A percentile compares a stretch with the other conserved stretches of the same genome.
Conservation (phyloP, 257 asterid species). For the Lavandula angustifolia region DNA sequence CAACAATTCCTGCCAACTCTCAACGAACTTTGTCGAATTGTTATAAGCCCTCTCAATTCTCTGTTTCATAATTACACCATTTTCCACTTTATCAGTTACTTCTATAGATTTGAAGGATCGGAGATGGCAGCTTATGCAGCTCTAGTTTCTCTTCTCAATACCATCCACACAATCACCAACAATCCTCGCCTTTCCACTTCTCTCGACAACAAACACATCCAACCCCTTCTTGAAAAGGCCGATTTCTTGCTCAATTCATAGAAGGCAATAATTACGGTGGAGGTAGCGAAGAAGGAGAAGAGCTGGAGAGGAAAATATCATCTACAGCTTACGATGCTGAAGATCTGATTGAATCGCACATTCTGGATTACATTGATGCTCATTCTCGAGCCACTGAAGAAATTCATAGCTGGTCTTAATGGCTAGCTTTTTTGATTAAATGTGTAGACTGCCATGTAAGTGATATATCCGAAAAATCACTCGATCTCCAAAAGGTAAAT, state of each 20-base stretch:
- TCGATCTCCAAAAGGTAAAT: neutral
- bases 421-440: no score
- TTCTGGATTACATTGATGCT: no score
- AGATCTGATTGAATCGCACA: conserved; percentile 12
- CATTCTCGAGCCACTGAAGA: no score
- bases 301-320: conserved; percentile 15
- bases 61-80: no score
- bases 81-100: no score
- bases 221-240: neutral
- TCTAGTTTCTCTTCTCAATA: conserved; percentile 6
- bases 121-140: conserved; percentile 25
- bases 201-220: neutral
- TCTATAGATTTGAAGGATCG: no score
- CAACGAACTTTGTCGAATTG: no score
- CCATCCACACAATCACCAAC: neutral
- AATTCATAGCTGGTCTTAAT: no score
- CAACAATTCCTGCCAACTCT: no score
- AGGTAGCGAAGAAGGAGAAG: neutral
- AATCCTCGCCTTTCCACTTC: neutral
- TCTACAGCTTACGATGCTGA: conserved; percentile 26
- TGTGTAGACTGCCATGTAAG: no score
- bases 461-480: no score
- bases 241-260: conserved; percentile 4
- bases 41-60: no score
- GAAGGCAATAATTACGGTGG: neutral